Evolutionary conservation across 495 filamentous ascomycete genomes (phyloP).

Genomic region (Barbatosphaeria neglecta): DNA sequence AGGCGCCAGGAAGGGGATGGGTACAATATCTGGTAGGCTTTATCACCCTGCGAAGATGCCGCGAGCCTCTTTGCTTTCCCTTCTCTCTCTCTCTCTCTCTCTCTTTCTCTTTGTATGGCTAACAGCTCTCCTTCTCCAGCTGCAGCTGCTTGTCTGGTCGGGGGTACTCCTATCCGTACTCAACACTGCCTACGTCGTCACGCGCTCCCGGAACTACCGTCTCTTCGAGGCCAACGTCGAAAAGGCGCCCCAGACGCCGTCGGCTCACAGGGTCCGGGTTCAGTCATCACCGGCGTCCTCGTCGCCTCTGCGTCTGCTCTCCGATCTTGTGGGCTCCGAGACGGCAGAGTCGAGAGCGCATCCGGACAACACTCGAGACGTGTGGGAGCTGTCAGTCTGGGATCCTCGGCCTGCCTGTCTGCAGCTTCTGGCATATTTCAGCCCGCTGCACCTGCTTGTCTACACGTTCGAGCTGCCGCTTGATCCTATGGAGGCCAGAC

Average conservation of each 20-base stretch:
- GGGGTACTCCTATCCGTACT: slow-evolving; percentile 50
- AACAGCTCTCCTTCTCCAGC: slow-evolving; percentile 30
- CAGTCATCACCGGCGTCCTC: slow-evolving; percentile 71
- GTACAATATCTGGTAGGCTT: slow-evolving; percentile 66
- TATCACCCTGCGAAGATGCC: neutral
- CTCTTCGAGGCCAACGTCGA: slow-evolving; percentile 83
- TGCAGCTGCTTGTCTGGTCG: slow-evolving; percentile 54
- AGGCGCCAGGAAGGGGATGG: slow-evolving; percentile 50
- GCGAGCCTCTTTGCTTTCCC: neutral
- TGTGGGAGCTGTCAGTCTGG: slow-evolving; percentile 93
- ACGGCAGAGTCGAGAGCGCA: slow-evolving; percentile 68
- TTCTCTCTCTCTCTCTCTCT: neutral
- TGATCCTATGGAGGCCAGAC: slow-evolving; percentile 57
- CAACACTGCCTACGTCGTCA: slow-evolving; percentile 78
- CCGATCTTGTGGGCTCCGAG: slow-evolving; percentile 45
- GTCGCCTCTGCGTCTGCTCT: slow-evolving; percentile 69
- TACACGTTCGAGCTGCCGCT: slow-evolving; percentile 82
- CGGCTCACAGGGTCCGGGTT: slow-evolving; percentile 78
- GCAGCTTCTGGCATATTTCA: slow-evolving; percentile 80
- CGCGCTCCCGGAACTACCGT: slow-evolving; percentile 73
- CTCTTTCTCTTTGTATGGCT: neutral
- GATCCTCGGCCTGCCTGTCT: slow-evolving; percentile 78
- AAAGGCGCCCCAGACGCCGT: slow-evolving; percentile 61
- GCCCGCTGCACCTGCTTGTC: slow-evolving; percentile 79
- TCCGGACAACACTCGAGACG: slow-evolving; percentile 73